These are phyloP conservation scores for Ceratobasidium sp. DNA, from an alignment of 1,284 basidiomycete genomes.

Conservation along the genomic window DNA sequence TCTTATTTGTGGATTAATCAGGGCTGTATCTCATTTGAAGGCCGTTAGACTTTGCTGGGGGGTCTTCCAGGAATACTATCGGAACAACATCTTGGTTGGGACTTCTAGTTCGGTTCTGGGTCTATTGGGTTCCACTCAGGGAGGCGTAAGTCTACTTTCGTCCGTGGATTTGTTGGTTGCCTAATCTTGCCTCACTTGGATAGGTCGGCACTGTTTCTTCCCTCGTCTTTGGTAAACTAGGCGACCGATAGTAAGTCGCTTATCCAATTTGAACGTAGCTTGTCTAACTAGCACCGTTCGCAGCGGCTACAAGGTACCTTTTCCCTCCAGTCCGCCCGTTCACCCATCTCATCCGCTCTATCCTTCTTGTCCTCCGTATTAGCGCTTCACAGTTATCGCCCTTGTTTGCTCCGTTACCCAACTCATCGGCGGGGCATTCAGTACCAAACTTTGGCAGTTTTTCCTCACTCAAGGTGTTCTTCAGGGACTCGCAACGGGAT, in stretches of 20 bases:
- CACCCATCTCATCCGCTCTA: neutral
- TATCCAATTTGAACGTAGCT: neutral
- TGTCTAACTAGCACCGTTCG: neutral
- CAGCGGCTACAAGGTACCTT: slow-evolving; percentile 38
- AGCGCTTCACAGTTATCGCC: slow-evolving; percentile 47
- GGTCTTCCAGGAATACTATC: slow-evolving; percentile 46
- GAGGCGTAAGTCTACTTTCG: slow-evolving; percentile 27
- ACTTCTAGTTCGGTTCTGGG: slow-evolving; percentile 43
- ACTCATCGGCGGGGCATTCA: slow-evolving; percentile 46
- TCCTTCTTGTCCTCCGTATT: neutral
- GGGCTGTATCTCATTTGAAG: neutral
- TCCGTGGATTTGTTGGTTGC: neutral
- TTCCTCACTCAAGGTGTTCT: slow-evolving; percentile 48
- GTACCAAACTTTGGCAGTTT: slow-evolving; percentile 49
- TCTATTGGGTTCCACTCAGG: slow-evolving; percentile 44
- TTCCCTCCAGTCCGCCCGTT: too few species aligned
- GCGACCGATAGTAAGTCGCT: slow-evolving; percentile 44
- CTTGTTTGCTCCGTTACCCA: slow-evolving; percentile 44
- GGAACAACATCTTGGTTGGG: slow-evolving; percentile 40
- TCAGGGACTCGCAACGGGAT: slow-evolving; percentile 46
- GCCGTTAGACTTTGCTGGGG: slow-evolving; percentile 43
- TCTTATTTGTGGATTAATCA: neutral
- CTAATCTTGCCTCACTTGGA: neutral
- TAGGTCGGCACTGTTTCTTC: slow-evolving; percentile 45
- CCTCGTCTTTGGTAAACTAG: slow-evolving; percentile 46